Base-by-base conservation (phyloP, 768 basidiomycete species). In the Hortiboletus flavorubellus region DNA sequence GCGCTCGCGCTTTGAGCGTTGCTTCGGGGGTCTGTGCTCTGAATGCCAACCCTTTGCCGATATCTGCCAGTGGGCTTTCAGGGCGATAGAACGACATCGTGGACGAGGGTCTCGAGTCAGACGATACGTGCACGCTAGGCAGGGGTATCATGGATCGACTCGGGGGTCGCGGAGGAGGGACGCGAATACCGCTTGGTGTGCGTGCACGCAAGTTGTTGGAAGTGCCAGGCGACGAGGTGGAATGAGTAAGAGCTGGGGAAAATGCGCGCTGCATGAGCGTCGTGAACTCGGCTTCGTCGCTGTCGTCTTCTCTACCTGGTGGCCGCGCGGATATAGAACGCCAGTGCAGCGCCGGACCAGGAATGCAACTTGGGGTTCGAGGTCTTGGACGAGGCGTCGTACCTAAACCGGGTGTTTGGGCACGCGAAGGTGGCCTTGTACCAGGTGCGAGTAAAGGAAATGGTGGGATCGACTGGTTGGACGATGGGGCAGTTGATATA, bases 121-220 rank as follows among this genome's bases (percentile, higher is more conserved):
- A 80, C 3, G 82, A 82, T 39, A 89, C 72, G 51, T 87, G 85
- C 3, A 91, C 75, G 59, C 79, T 85, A 8, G 91, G 90, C 26
- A 91, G 78, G 21, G 90, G 90, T 53, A 93, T 91, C 82, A 83
- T 87, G 6, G 91, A 93, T 51, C 87, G 81, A 64, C 90, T 91
- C 2, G 90, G 89, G 30, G 90, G 90, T 34, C 90, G 80, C 11
- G 84, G 80, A 30, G 83, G 82, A 64, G 84, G 86, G 14, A 69
- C 62, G 43, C 68, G 73, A 31, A 73, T 46, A 65, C 75, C 68
- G 29, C 71, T 71, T 2, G 82, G 80, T 21, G 79, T 75, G 41
- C 70, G 66, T 18, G 76, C 60, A 45, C 74, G 71, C 26, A 54
- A 51, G 51, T 51, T 40, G 21, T 42, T 40, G 14, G 63, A 56